These are phyloP conservation scores for Lanmaoa pseudosensibilis DNA, from an alignment of 768 basidiomycete species.

Conservation along the genomic window DNA sequence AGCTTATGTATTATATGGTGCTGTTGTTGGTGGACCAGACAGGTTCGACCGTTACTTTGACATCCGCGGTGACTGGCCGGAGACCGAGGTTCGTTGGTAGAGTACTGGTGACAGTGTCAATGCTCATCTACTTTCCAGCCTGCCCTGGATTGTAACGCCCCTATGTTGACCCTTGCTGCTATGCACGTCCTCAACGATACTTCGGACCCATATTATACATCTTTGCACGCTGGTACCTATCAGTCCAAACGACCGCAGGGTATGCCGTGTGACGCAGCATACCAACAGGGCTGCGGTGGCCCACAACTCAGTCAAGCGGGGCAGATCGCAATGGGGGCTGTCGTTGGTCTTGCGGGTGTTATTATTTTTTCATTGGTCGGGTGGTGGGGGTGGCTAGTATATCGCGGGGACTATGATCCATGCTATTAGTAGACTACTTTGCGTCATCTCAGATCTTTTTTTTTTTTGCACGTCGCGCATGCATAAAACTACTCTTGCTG, in stretches of 20 bases:
- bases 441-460: not conserved
- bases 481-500: not conserved
- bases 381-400: slow-evolving; percentile 37
- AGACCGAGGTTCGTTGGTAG: slow-evolving; percentile 64
- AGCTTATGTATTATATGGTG: slow-evolving; percentile 82
- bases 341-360: slow-evolving; percentile 61
- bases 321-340: slow-evolving; percentile 69
- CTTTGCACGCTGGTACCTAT: slow-evolving; percentile 67
- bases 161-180: slow-evolving; percentile 82
- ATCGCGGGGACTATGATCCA: slow-evolving; percentile 22
- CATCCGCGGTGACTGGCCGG: slow-evolving; percentile 85
- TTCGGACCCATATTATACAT: slow-evolving; percentile 76
- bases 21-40: slow-evolving; percentile 85
- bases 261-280: slow-evolving; percentile 75
- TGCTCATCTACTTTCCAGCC: slow-evolving; percentile 40
- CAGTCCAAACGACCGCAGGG: slow-evolving; percentile 60
- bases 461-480: not conserved
- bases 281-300: slow-evolving; percentile 50
- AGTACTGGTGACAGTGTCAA: not conserved
- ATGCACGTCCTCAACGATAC: slow-evolving; percentile 68
- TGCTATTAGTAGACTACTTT: slow-evolving; percentile 21
- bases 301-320: slow-evolving; percentile 56
- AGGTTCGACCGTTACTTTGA: slow-evolving; percentile 76
- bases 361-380: slow-evolving; percentile 48
- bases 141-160: slow-evolving; percentile 89